Conservation (phyloP, 192 early-diverging fungal genomes). For the Coemansia aciculifera region DNA sequence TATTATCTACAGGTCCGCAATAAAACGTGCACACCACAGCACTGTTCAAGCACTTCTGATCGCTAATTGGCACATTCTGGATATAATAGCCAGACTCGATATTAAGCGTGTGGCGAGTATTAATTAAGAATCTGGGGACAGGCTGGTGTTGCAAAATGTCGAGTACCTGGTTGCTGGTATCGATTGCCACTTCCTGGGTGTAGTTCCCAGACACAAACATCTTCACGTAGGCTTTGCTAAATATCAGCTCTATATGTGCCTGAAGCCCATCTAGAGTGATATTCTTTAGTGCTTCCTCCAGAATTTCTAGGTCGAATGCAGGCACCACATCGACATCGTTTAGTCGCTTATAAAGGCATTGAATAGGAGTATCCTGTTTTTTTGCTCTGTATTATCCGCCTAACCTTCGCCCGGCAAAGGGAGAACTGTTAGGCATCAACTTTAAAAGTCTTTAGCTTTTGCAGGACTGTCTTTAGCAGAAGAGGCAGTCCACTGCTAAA, state of each 20-base stretch:
- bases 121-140: slow-evolving; percentile 33
- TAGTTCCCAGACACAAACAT: slow-evolving; percentile 83
- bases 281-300: slow-evolving; percentile 64
- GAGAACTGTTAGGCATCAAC: slow-evolving; percentile 65
- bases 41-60: slow-evolving; percentile 77
- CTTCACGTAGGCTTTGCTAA: slow-evolving; percentile 69
- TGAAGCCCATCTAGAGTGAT: slow-evolving; percentile 68
- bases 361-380: background rate
- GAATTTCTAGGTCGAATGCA: slow-evolving; percentile 62
- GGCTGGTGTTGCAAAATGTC: slow-evolving; percentile 58
- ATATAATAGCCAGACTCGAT: slow-evolving; percentile 31
- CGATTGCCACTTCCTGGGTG: slow-evolving; percentile 60
- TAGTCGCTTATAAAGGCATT: background rate
- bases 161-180: slow-evolving; percentile 55
- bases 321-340: background rate
- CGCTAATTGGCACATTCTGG: slow-evolving; percentile 27
- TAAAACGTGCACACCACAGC: slow-evolving; percentile 76
- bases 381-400: background rate
- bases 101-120: background rate
- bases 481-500: slow-evolving; percentile 80
- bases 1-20: slow-evolving; percentile 66
- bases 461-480: slow-evolving; percentile 65
- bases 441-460: slow-evolving; percentile 60
- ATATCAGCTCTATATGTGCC: slow-evolving; percentile 65
- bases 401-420: slow-evolving; percentile 6